These are phyloP conservation scores for Pterothamnion heteromorphum DNA, from an alignment of 31 red algal species.

Conservation along the genomic window DNA sequence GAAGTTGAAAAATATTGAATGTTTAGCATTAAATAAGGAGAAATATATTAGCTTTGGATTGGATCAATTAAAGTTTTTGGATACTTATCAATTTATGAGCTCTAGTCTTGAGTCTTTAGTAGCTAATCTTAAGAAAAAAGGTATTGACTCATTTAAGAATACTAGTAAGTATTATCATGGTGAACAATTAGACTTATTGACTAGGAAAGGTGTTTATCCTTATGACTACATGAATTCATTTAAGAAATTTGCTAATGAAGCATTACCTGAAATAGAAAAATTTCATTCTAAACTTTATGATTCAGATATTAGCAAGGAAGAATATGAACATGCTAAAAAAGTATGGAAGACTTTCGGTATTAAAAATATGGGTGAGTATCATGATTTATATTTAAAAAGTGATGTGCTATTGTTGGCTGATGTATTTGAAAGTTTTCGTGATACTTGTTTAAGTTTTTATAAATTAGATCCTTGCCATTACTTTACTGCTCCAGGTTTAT, in stretches of 20 bases:
- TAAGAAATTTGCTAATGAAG: background rate
- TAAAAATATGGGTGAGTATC: background rate
- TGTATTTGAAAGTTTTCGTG: slow-evolving; percentile 7
- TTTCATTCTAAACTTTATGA: background rate
- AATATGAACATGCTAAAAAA: background rate
- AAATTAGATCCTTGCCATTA: slow-evolving; percentile 6
- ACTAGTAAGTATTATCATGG: background rate
- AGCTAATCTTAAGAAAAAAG: background rate
- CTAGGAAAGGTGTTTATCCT: background rate
- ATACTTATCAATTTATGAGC: background rate
- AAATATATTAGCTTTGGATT: background rate
- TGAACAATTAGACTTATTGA: background rate
- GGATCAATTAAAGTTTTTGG: background rate
- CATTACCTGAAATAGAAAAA: background rate
- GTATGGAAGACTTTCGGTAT: background rate
- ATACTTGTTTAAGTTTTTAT: background rate
- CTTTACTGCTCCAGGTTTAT: background rate
- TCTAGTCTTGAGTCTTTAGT: background rate
- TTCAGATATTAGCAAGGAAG: background rate
- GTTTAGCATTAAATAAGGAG: background rate
- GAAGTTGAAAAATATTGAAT: background rate
- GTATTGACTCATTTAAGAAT: background rate
- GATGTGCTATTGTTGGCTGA: slow-evolving; percentile 15
- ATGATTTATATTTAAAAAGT: background rate
- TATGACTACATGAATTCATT: background rate